Base-by-base conservation (phyloP, 768 basidiomycete species). In the Boletus reticulatus region DNA sequence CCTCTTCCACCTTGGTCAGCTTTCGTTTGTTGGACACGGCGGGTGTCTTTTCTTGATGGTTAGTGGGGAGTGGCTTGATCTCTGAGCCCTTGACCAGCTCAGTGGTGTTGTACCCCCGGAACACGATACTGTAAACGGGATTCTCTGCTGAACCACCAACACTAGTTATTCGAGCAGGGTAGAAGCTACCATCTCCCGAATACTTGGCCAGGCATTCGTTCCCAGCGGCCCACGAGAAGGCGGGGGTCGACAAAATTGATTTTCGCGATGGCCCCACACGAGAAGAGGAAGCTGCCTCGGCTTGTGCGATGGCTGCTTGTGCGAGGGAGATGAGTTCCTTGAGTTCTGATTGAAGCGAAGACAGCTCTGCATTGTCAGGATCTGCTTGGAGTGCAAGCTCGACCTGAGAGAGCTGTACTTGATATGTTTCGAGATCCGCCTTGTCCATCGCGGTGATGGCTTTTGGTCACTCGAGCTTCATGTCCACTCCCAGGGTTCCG, bases 81-180 rank as follows among this genome's bases (percentile, higher is more conserved):
- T 89, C 87, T 17, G 78, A 72, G 32, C 80, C 79, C 65, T 88
- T 87, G 34, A 93, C 83, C 37, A 91, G 81, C 73, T 95, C 94
- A 27, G 94, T 94, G 29, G 88, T 89, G 69, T 94, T 91, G 78
- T 95, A 95, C 5, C 87, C 89, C 68, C 91, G 90, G 80, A 94
- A 96, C 36, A 94, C 81, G 65, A 96, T 88, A 70, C 86, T 92
- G 77, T 90, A 96, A 55, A 90, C 87, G 16, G 87, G 82, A 65
- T 92, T 89, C 53, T 91, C 88, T 52, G 82, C 74, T 27, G 90
- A 85, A 43, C 93, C 93, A 55, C 89, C 89, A 49, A 95, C 79
- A 45, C 85, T 87, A 19, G 86, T 89, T 74, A 96, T 91, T 27
- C 91, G 84, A 39, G 92, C 94, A 41, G 94, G 89, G 70, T 95